These are phyloP conservation scores for Penicillium sp. DNA, from an alignment of 2,329 filamentous ascomycete species.

Conservation along the genomic window DNA sequence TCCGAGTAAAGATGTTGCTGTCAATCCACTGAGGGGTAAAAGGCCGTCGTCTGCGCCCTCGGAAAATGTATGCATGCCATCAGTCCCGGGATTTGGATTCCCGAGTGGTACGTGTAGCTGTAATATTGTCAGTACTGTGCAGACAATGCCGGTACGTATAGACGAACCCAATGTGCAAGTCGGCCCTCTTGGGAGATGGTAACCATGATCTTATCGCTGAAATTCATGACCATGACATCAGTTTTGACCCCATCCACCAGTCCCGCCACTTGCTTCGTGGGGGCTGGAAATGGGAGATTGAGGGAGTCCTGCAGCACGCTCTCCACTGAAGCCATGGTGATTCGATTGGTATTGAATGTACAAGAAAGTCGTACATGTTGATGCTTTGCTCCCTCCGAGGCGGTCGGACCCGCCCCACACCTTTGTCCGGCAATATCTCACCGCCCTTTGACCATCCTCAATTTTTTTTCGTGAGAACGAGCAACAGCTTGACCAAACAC, in stretches of 20 bases:
- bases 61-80: conserved; percentile 40
- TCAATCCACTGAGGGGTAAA: conserved; percentile 78
- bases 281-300: conserved; percentile 66
- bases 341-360: background rate
- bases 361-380: conserved; percentile 5
- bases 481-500: conserved; percentile 1
- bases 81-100: conserved; percentile 35
- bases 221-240: conserved; percentile 69
- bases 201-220: conserved; percentile 87
- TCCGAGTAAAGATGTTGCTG: conserved; percentile 82
- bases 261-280: conserved; percentile 60
- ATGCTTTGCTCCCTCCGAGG: conserved; percentile 5
- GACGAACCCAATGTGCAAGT: conserved; percentile 83
- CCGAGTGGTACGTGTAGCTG: conserved; percentile 36
- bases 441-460: conserved; percentile 13
- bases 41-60: conserved; percentile 54
- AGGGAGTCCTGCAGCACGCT: conserved; percentile 42
- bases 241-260: conserved; percentile 69
- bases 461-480: conserved; percentile 22
- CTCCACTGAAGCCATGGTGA: conserved; percentile 29
- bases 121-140: conserved; percentile 6
- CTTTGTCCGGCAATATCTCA: conserved; percentile 15
- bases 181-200: conserved; percentile 84
- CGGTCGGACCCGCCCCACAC: conserved; percentile 19
- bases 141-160: background rate